Conservation (phyloP, 257 asterid genomes). For the Solanum piurae region DNA sequence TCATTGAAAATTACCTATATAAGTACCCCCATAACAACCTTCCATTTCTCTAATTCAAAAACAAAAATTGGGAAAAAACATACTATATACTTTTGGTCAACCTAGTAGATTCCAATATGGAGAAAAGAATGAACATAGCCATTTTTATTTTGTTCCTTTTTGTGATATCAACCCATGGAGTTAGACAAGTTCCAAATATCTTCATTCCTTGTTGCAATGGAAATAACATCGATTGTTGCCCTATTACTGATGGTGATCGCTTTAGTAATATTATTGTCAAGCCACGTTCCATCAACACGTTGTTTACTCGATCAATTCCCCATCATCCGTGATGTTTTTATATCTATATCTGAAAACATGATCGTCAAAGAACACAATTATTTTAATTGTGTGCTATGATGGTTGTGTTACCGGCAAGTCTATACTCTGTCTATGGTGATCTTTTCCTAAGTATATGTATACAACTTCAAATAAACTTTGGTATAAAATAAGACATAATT, state of each 20-base stretch:
- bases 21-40: not conserved
- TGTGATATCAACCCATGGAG: not conserved
- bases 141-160: not conserved
- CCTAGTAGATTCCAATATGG: not conserved
- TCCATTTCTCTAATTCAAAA: not conserved
- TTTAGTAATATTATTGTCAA: not conserved
- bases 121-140: not conserved
- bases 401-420: not conserved
- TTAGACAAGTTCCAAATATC: not conserved
- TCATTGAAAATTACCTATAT: not conserved
- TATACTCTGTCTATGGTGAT: not conserved
- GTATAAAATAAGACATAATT: not conserved
- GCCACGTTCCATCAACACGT: not conserved
- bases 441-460: not conserved
- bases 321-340: not conserved
- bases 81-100: not conserved
- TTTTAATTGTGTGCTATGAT: not conserved
- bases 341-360: not conserved
- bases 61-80: not conserved
- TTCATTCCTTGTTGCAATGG: not conserved
- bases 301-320: not conserved
- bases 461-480: not conserved
- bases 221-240: not conserved
- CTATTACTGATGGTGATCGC: not conserved
- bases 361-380: not conserved